Conservation (phyloP, 2,329 filamentous ascomycete genomes). For the Fusarium incarnatum region DNA sequence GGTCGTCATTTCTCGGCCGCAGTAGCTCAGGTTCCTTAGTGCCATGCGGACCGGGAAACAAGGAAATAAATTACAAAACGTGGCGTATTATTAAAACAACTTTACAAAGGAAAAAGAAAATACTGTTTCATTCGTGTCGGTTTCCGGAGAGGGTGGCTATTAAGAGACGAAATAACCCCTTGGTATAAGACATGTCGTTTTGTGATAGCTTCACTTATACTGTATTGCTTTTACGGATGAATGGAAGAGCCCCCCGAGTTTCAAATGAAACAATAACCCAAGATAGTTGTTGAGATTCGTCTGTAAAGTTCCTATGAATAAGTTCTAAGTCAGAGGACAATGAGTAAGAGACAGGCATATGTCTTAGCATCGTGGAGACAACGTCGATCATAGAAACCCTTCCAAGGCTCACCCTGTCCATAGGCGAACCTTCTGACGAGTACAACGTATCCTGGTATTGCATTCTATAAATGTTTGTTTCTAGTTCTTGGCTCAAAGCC, state of each 20-base stretch:
- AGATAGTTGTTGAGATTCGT: neutral
- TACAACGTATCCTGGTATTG: neutral
- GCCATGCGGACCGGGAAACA: neutral
- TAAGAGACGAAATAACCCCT: neutral
- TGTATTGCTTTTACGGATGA: neutral
- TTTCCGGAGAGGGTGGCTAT: neutral
- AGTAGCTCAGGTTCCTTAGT: neutral
- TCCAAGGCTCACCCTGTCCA: neutral
- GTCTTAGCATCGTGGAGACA: neutral
- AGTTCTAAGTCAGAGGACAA: neutral
- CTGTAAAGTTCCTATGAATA: neutral
- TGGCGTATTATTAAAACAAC: neutral
- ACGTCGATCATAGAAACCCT: neutral
- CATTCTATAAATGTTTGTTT: neutral
- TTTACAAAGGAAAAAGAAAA: neutral
- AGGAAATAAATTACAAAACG: neutral
- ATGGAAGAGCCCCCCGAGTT: neutral
- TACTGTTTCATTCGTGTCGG: neutral
- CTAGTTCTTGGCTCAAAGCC: neutral
- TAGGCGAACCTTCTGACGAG: neutral
- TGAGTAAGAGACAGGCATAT: neutral
- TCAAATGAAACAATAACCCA: neutral
- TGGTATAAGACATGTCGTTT: neutral
- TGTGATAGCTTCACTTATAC: neutral
- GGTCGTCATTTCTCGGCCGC: neutral